These are phyloP conservation scores for Pulveroboletus sp. DNA, from an alignment of 768 basidiomycete species.

Conservation along the genomic window DNA sequence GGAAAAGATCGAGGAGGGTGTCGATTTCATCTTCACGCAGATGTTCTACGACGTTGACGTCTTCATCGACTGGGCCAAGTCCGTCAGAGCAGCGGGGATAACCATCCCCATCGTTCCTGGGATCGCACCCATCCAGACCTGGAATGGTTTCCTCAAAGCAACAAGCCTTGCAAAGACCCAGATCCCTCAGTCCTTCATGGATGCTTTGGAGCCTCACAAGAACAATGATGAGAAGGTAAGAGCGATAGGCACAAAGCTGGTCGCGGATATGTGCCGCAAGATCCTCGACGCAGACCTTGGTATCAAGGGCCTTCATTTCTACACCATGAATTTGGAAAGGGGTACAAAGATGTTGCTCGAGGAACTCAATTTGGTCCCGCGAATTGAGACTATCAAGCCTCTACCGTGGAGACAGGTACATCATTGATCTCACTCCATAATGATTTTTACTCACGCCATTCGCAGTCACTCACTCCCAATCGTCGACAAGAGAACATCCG, in stretches of 20 bases:
- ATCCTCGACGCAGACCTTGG: constrained; percentile 80
- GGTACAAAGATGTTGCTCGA: constrained; percentile 94
- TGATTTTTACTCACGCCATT: constrained; percentile 4
- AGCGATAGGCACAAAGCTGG: constrained; percentile 89
- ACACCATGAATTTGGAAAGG: constrained; percentile 96
- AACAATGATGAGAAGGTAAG: constrained; percentile 92
- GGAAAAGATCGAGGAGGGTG: constrained; percentile 88
- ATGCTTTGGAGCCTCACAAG: constrained; percentile 81
- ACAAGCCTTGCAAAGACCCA: constrained; percentile 74
- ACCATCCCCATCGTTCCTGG: constrained; percentile 89
- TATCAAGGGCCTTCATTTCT: constrained; percentile 90
- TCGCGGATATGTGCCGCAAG: constrained; percentile 89
- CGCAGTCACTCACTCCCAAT: constrained; percentile 85
- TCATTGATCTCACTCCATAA: constrained; percentile 4
- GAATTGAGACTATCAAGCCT: constrained; percentile 89
- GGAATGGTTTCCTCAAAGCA: constrained; percentile 89
- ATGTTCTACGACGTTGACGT: constrained; percentile 96
- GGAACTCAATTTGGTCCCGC: constrained; percentile 84
- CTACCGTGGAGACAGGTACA: constrained; percentile 94
- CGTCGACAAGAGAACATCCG: constrained; percentile 90
- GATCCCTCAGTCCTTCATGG: constrained; percentile 74
- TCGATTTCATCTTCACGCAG: constrained; percentile 94
- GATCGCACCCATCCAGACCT: constrained; percentile 94
- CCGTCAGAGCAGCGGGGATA: constrained; percentile 81
- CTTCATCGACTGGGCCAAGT: constrained; percentile 89